phyloP scores from a whole-genome alignment of 192 early-diverging fungal genomes.

The Backusella mclennaniae region DNA sequence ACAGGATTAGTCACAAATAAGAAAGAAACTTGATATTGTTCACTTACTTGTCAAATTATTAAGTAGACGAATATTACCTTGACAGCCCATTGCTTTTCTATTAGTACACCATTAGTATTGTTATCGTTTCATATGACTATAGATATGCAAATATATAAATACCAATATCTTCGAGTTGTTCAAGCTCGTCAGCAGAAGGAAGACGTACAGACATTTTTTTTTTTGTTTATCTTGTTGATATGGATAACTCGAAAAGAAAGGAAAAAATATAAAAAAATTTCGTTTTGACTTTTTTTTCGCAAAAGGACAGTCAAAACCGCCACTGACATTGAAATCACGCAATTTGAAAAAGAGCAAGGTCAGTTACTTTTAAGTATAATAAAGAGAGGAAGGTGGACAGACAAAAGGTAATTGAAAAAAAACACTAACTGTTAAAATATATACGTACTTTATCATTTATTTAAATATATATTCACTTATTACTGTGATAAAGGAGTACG shows the following conservation, averaged over 20 bases:
- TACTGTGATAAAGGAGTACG: too few species aligned
- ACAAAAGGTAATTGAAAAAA: too few species aligned
- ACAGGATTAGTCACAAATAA: too few species aligned
- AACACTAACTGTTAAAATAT: too few species aligned
- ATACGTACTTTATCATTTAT: too few species aligned
- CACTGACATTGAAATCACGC: too few species aligned
- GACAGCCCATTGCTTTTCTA: constrained; percentile 94
- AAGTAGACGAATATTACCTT: constrained; percentile 43
- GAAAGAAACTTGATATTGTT: not conserved
- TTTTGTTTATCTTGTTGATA: not conserved
- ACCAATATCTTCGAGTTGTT: constrained; percentile 76
- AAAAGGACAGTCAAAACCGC: too few species aligned
- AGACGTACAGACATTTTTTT: constrained; percentile 52
- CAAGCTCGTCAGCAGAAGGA: constrained; percentile 70
- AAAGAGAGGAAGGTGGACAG: too few species aligned
- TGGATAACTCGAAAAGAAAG: not conserved
- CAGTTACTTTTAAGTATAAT: too few species aligned
- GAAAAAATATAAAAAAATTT: not conserved
- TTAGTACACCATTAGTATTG: not conserved
- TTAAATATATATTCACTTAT: too few species aligned
- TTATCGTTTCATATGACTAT: not conserved
- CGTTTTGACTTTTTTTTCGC: too few species aligned
- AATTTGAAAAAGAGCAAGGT: too few species aligned
- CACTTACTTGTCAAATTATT: not conserved
- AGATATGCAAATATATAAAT: not conserved